Percentiles rank a stretch among this genome's conserved stretches.
Evolutionary conservation across 495 filamentous ascomycete species (phyloP).

Genomic region (Neurospora terricola): DNA sequence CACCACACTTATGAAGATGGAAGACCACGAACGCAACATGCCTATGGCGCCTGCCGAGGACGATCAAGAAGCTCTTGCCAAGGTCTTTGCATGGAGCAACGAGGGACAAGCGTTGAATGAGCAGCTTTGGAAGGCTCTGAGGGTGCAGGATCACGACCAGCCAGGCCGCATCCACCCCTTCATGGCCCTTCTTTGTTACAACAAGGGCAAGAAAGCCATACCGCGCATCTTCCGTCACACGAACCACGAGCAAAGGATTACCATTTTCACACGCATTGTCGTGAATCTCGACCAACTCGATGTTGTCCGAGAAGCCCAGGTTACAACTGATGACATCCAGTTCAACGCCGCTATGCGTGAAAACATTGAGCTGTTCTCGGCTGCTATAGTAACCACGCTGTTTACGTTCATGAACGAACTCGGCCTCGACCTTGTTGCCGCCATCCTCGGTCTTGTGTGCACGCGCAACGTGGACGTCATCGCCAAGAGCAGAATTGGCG

Average conservation of each 20-base stretch:
- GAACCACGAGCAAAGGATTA: slow-evolving; percentile 82
- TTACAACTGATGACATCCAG: slow-evolving; percentile 56
- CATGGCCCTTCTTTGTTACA: slow-evolving; percentile 88
- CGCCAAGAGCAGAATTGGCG: slow-evolving; percentile 72
- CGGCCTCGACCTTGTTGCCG: slow-evolving; percentile 78
- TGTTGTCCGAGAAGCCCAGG: slow-evolving; percentile 70
- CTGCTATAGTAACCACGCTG: slow-evolving; percentile 79
- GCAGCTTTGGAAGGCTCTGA: slow-evolving; percentile 72
- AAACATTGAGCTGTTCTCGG: slow-evolving; percentile 81
- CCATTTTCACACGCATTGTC: slow-evolving; percentile 88
- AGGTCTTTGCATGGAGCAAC: slow-evolving; percentile 61
- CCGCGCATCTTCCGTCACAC: slow-evolving; percentile 91
- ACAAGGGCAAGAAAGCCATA: slow-evolving; percentile 93
- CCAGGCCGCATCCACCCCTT: slow-evolving; percentile 76
- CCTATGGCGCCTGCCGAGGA: slow-evolving; percentile 56
- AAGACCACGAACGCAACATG: slow-evolving; percentile 87
- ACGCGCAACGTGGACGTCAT: slow-evolving; percentile 71
- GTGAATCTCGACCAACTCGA: slow-evolving; percentile 89
- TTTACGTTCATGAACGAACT: slow-evolving; percentile 85
- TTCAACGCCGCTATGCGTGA: slow-evolving; percentile 66
- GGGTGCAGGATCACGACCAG: slow-evolving; percentile 83
- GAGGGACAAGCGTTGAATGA: slow-evolving; percentile 63
- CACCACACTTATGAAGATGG: slow-evolving; percentile 76
- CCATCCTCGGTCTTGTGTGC: slow-evolving; percentile 74
- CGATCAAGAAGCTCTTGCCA: slow-evolving; percentile 52